Base-by-base conservation (phyloP, 306 rosid genomes). In the Trifolium dubium region DNA sequence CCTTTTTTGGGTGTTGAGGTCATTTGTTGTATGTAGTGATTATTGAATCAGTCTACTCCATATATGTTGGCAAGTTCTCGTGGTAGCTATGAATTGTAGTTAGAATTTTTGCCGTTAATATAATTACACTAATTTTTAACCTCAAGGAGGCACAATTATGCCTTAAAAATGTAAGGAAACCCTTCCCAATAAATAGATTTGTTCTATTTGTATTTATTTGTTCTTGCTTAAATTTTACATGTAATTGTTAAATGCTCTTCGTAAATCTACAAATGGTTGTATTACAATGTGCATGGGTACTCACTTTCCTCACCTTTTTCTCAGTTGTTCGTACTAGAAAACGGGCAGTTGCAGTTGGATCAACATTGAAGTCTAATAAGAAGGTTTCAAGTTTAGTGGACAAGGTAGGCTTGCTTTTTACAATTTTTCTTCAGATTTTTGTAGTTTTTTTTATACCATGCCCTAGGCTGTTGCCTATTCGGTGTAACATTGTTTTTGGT, bases 321-420 rank as follows among this genome's bases (percentile, higher is more conserved):
- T 66, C 91, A 91, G 99, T 68, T 75, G 58, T 31, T 28, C 89
- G 98, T 6, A 72, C 58, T 32, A 92, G 80, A 86, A 95, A 92
- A 84, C 88, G 89, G 29, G 75, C 90, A 3, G 86, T 81, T 69
- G 80, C 97, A 63, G 96, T 81, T 71, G 92, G 93, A 31, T 83
- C 98, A 9, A 88, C 99, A 14, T 81, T 92, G 83, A 95, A 92
- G 77, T 92, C 97, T 56, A 95, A 92, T 78, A 95, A 92, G 81
- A 95, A 92, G 78, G 99, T 95, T 67, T 95, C 98, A 0, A 89
- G 93, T 87, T 72, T 95, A 73, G 91, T 92, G 62, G 89, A 95
- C 85, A 95, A 90, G 94, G 99, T 92, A 84, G 58, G 13, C 50
- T 43, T 5, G 29, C 28, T 11, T 10, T 56, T 8, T 44, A 10